Base-by-base conservation (phyloP, 2,329 filamentous ascomycete species). In the Reticulascus tulasneorum region DNA sequence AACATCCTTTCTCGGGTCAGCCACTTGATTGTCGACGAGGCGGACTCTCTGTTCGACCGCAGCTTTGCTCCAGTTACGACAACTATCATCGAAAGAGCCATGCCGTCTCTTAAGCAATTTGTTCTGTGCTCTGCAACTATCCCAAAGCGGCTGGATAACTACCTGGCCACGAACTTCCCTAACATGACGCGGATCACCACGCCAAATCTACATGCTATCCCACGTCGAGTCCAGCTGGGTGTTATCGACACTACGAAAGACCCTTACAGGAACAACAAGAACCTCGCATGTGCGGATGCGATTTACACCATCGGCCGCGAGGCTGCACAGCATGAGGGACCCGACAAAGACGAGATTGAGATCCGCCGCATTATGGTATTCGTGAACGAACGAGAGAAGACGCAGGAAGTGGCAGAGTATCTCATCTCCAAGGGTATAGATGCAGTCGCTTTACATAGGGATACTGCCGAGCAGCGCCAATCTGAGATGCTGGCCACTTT, bases 71-170 rank as follows among this genome's bases (percentile, higher is more conserved):
- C 87, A 2, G 81, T 84, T 17, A 97, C 93, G 0, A 84, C 79
- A 9, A 75, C 78, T 37, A 86, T 98, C 47, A 75, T 98, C 46
- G 86, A 94, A 53, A 84, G 85, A 40, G 78, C 84, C 2, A 75
- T 80, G 7, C 88, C 91, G 0, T 93, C 88, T 1, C 66, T 97
- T 29, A 79, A 87, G 54, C 86, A 95, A 56, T 73, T 98, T 17
- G 74, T 98, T 29, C 78, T 97, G 46, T 98, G 93, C 69, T 97
- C 91, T 4, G 93, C 93, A 33, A 98, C 93, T 6, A 97, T 98
- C 44, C 93, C 94, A 3, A 79, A 84, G 46, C 86, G 86, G 49
- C 76, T 98, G 13, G 93, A 98, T 66, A 82, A 77, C 47, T 88
- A 85, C 58, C 75, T 98, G n/a, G 77, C 79, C 34, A 77, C 79